Base-by-base conservation (phyloP, 2,329 filamentous ascomycete genomes). In the Cercospora sesami region DNA sequence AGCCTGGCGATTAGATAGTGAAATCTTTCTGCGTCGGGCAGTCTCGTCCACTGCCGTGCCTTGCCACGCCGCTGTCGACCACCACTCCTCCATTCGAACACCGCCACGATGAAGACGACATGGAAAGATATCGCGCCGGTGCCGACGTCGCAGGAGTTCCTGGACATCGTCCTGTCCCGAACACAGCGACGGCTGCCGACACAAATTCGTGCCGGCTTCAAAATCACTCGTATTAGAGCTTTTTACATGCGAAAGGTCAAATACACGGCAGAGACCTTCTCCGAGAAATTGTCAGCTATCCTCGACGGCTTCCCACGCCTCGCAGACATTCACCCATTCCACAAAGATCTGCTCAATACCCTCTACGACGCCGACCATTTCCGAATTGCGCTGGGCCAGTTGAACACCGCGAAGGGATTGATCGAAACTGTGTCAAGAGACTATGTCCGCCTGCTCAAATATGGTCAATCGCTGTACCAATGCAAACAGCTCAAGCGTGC, bases 231-330 rank as follows among this genome's bases (percentile, higher is more conserved):
- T 86, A 97, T 98, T 77, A 86, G 94, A 82, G 91, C 88, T 60
- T 98, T 98, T 83, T 98, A 98, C 82, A 97, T 94, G 57, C 86
- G 95, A 80, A 98, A 98, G 83, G 94, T 97, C 86, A 98, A 98
- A 83, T 99, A 93, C 83, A 97, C 95, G 5, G 90, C 94, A 78
- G 95, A 99, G 83, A 98, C 94, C 51, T 97, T 97, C 81, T 89
- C 90, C 73, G 95, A 99, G 81, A 98, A 98, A 83, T 89, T 99
- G 73, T 88, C 89, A 73, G 87, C 90, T 69, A 97, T 97, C 77
- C 89, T 98, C 77, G 92, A 97, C 80, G 92, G 91, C 75, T 97
- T 99, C 78, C 95, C 95, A 65, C 89, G 94, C 67, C 86, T 99
- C 64, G 90, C 93, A 79, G 95, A 99, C 79, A 94, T 97, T 79